A percentile compares a stretch with the other conserved stretches of the same genome.
Evolutionary conservation across 805 yeast species (phyloP).

Genomic region (Sugiyamaella lignohabitans): DNA sequence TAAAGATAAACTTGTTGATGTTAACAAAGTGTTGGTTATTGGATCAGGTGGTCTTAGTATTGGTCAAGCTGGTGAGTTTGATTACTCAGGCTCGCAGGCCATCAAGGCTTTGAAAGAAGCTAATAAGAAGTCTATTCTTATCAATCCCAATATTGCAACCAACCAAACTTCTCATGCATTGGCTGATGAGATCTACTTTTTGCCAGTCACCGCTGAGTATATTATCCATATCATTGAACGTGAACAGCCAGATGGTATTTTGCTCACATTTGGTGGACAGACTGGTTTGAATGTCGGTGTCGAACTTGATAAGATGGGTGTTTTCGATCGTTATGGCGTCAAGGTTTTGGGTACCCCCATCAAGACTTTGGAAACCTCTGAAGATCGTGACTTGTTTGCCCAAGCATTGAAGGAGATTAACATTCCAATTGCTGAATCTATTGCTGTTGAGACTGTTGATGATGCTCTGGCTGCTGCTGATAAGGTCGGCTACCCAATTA

Average conservation of each 20-base stretch:
- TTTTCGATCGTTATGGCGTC: conserved; percentile 80
- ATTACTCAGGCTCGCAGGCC: conserved; percentile 98
- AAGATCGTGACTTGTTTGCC: conserved; percentile 94
- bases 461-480: conserved; percentile 91
- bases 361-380: conserved; percentile 90
- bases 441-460: conserved; percentile 90
- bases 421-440: conserved; percentile 94
- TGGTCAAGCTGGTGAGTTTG: conserved; percentile 99
- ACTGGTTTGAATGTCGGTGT: conserved; percentile 96
- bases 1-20: conserved; percentile 55
- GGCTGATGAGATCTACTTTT: conserved; percentile 95
- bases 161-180: conserved; percentile 96
- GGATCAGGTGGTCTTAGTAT: conserved; percentile 98
- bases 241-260: conserved; percentile 93
- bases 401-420: conserved; percentile 91
- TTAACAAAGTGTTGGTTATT: conserved; percentile 77
- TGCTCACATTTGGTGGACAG: conserved; percentile 97
- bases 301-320: conserved; percentile 89
- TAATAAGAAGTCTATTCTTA: conserved; percentile 90
- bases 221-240: conserved; percentile 91
- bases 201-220: conserved; percentile 96
- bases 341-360: conserved; percentile 98
- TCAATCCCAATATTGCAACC: conserved; percentile 97
- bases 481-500: conserved; percentile 86
- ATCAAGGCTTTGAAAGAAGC: conserved; percentile 97